Evolutionary conservation across 148 eudicot genomes (phyloP).

Genomic region (Camellia japonica): DNA sequence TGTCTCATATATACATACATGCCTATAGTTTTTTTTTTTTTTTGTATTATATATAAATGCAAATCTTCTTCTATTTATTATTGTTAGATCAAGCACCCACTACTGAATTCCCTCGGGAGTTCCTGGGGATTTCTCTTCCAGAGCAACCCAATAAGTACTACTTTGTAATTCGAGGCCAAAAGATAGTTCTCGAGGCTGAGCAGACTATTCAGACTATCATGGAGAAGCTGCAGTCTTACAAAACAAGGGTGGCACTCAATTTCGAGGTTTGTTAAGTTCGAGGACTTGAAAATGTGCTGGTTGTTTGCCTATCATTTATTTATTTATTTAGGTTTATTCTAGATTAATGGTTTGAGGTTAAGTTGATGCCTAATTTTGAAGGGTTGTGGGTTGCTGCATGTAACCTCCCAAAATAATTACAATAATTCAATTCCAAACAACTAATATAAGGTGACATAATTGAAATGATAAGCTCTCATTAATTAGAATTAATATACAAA

Average conservation of each 20-base stretch:
- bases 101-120: constrained; percentile 75
- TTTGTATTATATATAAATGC: background rate
- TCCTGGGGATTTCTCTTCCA: constrained; percentile 63
- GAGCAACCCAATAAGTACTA: constrained; percentile 85
- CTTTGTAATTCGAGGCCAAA: constrained; percentile 71
- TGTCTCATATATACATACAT: background rate
- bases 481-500: no score
- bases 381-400: background rate
- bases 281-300: background rate
- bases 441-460: no score
- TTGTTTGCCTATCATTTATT: background rate
- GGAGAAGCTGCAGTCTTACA: constrained; percentile 94
- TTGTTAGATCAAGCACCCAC: constrained; percentile 55
- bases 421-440: no score
- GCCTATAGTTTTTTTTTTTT: no score
- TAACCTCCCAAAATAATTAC: no score
- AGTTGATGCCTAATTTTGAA: background rate
- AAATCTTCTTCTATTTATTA: no score
- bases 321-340: constrained; percentile 45
- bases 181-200: constrained; percentile 81
- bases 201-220: constrained; percentile 71
- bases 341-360: background rate
- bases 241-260: constrained; percentile 71
- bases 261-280: constrained; percentile 59
- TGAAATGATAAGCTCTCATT: no score